Percentiles rank a stretch among this genome's conserved stretches.
Conservation (phyloP, 169 alveolate genomes). For the Plasmodium falciparum region DNA sequence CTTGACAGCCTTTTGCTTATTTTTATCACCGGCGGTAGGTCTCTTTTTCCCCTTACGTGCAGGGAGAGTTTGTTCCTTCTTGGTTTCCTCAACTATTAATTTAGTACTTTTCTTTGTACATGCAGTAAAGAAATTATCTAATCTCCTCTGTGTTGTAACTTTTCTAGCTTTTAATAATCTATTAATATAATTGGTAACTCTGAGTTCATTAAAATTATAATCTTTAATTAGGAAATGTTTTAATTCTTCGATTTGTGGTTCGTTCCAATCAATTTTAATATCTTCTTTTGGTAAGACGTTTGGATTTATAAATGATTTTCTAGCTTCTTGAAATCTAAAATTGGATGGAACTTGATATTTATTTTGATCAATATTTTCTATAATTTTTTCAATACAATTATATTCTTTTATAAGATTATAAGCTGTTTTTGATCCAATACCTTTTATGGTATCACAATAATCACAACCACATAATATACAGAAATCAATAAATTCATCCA, state of each 20-base stretch:
- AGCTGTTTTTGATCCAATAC: constrained; percentile 98
- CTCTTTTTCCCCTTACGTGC: constrained; percentile 51
- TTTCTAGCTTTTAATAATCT: constrained; percentile 79
- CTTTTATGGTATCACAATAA: constrained; percentile 95
- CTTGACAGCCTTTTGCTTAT: neutral
- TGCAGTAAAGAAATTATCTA: constrained; percentile 67
- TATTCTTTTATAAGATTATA: constrained; percentile 91
- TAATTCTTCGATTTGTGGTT: constrained; percentile 86
- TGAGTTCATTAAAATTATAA: constrained; percentile 84
- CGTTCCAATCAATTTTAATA: constrained; percentile 81
- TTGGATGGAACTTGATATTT: constrained; percentile 75
- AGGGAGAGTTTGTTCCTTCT: constrained; percentile 26
- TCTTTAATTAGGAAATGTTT: constrained; percentile 86
- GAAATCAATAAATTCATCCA: constrained; percentile 96
- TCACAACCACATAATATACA: constrained; percentile 99
- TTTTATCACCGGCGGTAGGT: neutral
- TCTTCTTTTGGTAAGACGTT: constrained; percentile 79
- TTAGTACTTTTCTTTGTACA: constrained; percentile 73
- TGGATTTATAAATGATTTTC: constrained; percentile 86
- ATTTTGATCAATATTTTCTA: constrained; percentile 83
- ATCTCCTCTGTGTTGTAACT: constrained; percentile 80
- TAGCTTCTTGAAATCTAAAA: constrained; percentile 83
- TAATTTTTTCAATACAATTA: constrained; percentile 91
- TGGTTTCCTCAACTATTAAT: constrained; percentile 49
- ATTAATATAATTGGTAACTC: constrained; percentile 85